phyloP scores from a whole-genome alignment of 805 yeast species.

The Scheffersomyces spartinae region DNA sequence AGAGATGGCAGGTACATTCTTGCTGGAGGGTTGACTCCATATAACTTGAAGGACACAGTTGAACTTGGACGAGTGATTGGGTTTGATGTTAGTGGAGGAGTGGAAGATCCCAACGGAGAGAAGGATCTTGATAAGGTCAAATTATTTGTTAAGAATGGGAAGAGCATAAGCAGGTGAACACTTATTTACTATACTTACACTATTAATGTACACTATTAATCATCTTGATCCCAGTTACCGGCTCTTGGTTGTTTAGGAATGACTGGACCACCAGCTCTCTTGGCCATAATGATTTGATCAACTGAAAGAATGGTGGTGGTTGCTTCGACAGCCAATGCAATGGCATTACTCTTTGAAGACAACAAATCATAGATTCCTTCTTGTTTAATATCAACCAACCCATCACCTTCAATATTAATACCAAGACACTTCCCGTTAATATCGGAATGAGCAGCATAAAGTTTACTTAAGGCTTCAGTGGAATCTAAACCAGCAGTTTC shows the following conservation, averaged over 20 bases:
- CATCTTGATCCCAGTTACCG: conserved; percentile 95
- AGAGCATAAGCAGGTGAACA: conserved; percentile 6
- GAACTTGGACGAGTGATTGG: conserved; percentile 59
- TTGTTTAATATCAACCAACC: conserved; percentile 58
- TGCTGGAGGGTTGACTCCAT: conserved; percentile 85
- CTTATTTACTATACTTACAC: too few relatives aligned
- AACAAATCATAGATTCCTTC: conserved; percentile 71
- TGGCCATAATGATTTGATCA: conserved; percentile 97
- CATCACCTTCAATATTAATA: conserved; percentile 62
- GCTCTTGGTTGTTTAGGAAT: conserved; percentile 80
- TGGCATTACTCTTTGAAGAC: conserved; percentile 74
- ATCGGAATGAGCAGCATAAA: conserved; percentile 79
- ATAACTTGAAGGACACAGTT: conserved; percentile 49
- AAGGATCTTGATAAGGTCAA: conserved; percentile 61
- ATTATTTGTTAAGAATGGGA: conserved; percentile 46
- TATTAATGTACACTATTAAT: too few relatives aligned
- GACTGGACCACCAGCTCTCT: conserved; percentile 96
- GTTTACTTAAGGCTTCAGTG: conserved; percentile 76
- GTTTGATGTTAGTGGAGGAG: conserved; percentile 93
- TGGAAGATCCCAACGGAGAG: conserved; percentile 57
- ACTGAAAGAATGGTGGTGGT: conserved; percentile 83
- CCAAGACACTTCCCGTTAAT: conserved; percentile 51
- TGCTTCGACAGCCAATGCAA: conserved; percentile 90
- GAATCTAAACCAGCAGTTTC: conserved; percentile 92
- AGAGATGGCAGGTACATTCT: conserved; percentile 40